Evolutionary conservation across 257 asterid species (phyloP).

Genomic region (Solanum clarkiae): DNA sequence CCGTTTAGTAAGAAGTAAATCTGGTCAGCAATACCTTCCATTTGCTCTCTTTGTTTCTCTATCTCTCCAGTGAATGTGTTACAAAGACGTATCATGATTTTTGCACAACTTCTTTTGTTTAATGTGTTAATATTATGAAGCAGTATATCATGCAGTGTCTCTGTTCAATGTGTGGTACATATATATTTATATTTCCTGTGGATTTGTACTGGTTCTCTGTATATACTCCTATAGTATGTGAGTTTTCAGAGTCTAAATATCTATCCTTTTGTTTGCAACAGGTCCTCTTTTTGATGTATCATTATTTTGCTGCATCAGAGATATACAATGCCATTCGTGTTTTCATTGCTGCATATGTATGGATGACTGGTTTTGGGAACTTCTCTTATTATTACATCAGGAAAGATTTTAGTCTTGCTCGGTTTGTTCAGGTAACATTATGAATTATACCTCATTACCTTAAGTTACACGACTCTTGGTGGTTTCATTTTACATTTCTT

Average conservation of each 20-base stretch:
- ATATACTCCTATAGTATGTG: not conserved
- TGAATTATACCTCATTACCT: not conserved
- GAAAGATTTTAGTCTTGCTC: constrained; percentile 83
- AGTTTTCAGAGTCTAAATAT: not conserved
- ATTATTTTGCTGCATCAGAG: constrained; percentile 97
- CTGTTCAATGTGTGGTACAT: not conserved
- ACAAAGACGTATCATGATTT: not conserved
- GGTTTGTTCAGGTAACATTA: constrained; percentile 81
- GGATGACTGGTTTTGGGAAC: constrained; percentile 99
- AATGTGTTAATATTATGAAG: not conserved
- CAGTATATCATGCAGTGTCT: not conserved
- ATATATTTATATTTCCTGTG: not conserved
- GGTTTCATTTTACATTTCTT: not conserved
- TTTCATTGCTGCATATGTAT: constrained; percentile 96
- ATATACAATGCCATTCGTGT: constrained; percentile 93
- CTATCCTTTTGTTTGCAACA: constrained; percentile 6
- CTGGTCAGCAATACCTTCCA: not conserved
- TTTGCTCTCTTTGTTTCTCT: not conserved
- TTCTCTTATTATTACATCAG: constrained; percentile 94
- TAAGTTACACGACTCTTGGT: not conserved
- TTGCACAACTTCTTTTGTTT: not conserved
- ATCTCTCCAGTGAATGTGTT: not conserved
- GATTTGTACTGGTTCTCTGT: not conserved
- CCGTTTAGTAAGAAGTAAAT: not conserved
- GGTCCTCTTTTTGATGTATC: constrained; percentile 96